These are phyloP conservation scores for Fusarium xylarioides DNA, from an alignment of 2,329 filamentous ascomycete species.

Conservation along the genomic window DNA sequence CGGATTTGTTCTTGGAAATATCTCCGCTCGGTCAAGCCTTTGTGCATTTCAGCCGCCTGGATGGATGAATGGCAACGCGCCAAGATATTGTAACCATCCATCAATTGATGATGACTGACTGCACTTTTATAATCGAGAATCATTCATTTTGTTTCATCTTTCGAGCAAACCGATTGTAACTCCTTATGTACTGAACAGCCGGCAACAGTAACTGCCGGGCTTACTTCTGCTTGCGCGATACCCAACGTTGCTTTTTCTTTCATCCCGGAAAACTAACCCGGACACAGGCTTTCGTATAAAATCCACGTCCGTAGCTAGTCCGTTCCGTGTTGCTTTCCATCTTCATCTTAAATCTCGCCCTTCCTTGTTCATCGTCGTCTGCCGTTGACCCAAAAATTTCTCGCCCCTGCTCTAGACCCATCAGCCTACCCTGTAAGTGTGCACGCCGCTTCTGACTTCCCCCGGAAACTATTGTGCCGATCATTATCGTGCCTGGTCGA, in stretches of 20 bases:
- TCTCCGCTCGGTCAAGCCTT: slow-evolving; percentile 24
- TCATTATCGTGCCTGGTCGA: slow-evolving; percentile 42
- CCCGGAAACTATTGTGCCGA: slow-evolving; percentile 42
- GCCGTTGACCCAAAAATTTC: slow-evolving; percentile 13
- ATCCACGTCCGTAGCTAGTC: slow-evolving; percentile 18
- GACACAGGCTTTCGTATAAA: slow-evolving; percentile 12
- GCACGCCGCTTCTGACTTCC: slow-evolving; percentile 39
- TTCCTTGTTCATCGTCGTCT: slow-evolving; percentile 24
- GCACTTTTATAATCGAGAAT: slow-evolving; percentile 5
- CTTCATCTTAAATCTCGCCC: slow-evolving; percentile 32
- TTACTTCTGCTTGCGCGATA: slow-evolving; percentile 4
- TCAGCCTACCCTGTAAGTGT: slow-evolving; percentile 29
- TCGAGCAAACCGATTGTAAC: slow-evolving; percentile 5
- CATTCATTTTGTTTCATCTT: slow-evolving; percentile 13
- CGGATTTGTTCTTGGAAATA: slow-evolving; percentile 26
- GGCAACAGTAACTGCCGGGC: slow-evolving; percentile 6
- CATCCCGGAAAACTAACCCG: slow-evolving; percentile 17
- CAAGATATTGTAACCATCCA: neutral
- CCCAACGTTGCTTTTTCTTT: slow-evolving; percentile 20
- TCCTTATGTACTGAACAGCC: neutral
- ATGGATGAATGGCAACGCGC: slow-evolving; percentile 12
- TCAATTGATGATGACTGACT: neutral
- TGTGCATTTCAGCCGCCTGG: slow-evolving; percentile 12
- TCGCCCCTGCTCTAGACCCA: slow-evolving; percentile 25
- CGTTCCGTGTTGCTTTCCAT: slow-evolving; percentile 26